Base-by-base conservation (phyloP, 2,329 filamentous ascomycete genomes). In the Xylaria digitata region DNA sequence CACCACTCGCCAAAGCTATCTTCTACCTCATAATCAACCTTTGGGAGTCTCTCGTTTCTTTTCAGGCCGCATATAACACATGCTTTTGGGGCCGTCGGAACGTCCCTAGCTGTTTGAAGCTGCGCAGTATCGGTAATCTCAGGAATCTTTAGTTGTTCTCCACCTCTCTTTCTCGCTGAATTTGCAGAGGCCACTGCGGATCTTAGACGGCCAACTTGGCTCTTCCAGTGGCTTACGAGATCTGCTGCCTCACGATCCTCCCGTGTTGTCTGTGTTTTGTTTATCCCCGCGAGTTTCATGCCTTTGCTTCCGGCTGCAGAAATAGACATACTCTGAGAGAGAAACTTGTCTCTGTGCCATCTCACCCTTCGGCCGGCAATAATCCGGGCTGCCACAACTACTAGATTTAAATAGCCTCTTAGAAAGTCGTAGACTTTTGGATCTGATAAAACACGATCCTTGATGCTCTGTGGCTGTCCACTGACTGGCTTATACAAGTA, bases 1-100 rank as follows among this genome's bases (percentile, higher is more conserved):
- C 95, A 98, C 93, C 94, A 98, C 81, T 98, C 95, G 13, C 93
- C 94, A 82, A 97, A 97, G 77, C 92, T 94, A 78, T 98, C 95
- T 74, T 95, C 90, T 8, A 96, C 88, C 30, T 90, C 85, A 59
- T 89, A 82, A 75, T 97, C 94, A 40, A 96, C 86, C 75, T 90
- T 93, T 21, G 82, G 79, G 11, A 97, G 84, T 56, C 95, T 86
- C 80, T 98, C 95, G 46, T 97, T 93, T 70, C 95, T 85, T 81
- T 92, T 96, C 70, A 98, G 80, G 0, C 95, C 95, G 78, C 95
- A 98, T 37, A 98, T 82, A 57, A 94, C 86, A 80, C 95, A 98
- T 0, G 90, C 83, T 78, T 92, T 91, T 0, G 89, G 83, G 3
- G 93, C 91, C 23, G 89, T 91, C 8, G 93, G 83, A 1, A 89